These are phyloP conservation scores for Annulohypoxylon maeteangense DNA, from an alignment of 495 filamentous ascomycete genomes.

Conservation along the genomic window DNA sequence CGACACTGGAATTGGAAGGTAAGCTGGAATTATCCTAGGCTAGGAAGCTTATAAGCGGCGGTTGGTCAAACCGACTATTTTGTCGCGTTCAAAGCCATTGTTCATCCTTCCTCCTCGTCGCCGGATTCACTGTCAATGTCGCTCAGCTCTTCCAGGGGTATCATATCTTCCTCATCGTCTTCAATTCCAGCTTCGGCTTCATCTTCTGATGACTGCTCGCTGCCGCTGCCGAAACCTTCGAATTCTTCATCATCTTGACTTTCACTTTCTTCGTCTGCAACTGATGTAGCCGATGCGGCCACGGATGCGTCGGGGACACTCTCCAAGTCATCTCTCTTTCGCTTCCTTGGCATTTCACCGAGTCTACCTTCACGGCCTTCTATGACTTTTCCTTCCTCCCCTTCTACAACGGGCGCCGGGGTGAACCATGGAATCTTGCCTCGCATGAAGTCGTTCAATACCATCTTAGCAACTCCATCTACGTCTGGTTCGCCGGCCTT, in stretches of 20 bases:
- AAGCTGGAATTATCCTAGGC: neutral
- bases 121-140: constrained; percentile 57
- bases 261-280: constrained; percentile 33
- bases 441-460: constrained; percentile 90
- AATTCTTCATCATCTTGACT: constrained; percentile 56
- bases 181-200: constrained; percentile 49
- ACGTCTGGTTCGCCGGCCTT: constrained; percentile 92
- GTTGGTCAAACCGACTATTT: constrained; percentile 5
- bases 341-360: constrained; percentile 69
- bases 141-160: constrained; percentile 62
- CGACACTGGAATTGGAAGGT: neutral
- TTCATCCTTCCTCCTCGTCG: constrained; percentile 47
- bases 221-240: constrained; percentile 61
- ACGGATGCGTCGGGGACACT: constrained; percentile 49
- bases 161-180: constrained; percentile 62
- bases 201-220: constrained; percentile 51
- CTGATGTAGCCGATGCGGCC: constrained; percentile 44
- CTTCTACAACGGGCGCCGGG: constrained; percentile 73
- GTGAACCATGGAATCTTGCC: constrained; percentile 98
- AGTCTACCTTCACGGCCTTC: constrained; percentile 66
- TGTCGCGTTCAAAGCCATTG: constrained; percentile 7
- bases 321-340: constrained; percentile 64
- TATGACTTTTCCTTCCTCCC: constrained; percentile 63
- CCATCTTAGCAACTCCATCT: constrained; percentile 94
- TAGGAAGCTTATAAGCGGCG: neutral